phyloP scores from a whole-genome alignment of 352 stramenopile genomes.

The Phytophthora sp. region DNA sequence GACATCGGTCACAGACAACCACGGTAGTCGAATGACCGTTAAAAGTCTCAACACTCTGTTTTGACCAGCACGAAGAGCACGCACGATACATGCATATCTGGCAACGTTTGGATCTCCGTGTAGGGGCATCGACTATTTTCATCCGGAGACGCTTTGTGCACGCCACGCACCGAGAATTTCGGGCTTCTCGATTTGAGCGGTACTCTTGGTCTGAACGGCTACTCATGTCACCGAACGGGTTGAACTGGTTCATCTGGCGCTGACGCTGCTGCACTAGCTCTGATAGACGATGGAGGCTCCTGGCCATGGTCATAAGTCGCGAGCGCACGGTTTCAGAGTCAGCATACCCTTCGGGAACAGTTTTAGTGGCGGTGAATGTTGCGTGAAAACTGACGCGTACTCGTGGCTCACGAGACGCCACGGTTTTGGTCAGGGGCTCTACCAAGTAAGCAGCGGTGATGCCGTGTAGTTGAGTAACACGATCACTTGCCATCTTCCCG shows the following conservation, averaged over 20 bases:
- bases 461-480: conserved; percentile 46
- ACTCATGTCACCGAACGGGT: conserved; percentile 3
- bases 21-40: conserved; percentile 38
- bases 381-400: conserved; percentile 56
- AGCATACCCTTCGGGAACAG: conserved; percentile 15
- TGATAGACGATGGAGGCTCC: conserved; percentile 35
- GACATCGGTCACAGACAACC: conserved; percentile 44
- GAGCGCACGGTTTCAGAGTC: conserved; percentile 28
- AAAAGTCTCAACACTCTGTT: conserved; percentile 46
- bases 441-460: conserved; percentile 47
- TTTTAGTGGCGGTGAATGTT: conserved; percentile 25
- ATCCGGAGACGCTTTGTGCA: conserved; percentile 51
- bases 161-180: conserved; percentile 44
- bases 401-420: conserved; percentile 13
- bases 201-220: conserved; percentile 14
- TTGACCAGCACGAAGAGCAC: conserved; percentile 47
- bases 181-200: conserved; percentile 4
- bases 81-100: conserved; percentile 52
- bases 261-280: conserved; percentile 36
- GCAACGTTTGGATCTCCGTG: conserved; percentile 41
- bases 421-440: conserved; percentile 27
- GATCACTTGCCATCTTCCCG: conserved; percentile 36
- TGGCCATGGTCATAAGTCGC: conserved; percentile 34
- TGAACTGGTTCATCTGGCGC: conserved; percentile 7
- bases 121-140: conserved; percentile 35